Base-by-base conservation (phyloP, 164 flowering plant genomes). In the Liquidambar formosana region DNA sequence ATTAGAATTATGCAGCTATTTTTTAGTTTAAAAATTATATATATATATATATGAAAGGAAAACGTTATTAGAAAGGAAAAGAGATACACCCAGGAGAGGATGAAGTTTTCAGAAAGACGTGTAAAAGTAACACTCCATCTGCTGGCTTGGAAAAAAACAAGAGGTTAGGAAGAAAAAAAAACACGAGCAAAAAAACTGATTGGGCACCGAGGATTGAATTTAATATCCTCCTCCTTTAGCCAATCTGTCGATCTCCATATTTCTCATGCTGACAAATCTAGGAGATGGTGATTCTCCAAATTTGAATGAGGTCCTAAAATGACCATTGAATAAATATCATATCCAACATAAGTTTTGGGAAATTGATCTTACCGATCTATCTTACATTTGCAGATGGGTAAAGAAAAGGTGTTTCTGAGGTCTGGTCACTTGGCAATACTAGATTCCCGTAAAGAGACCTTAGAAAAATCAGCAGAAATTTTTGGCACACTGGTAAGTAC, bases 371-470 rank as follows among this genome's bases (percentile, higher is more conserved):
- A 33, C 41, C 6, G 6, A 33, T 33, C 41, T 6, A 33, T 52
- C 76, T 68, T 66, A 25, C 25, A 60, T 27, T 56, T 86, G 86
- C 83, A 95, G 99, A 86, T 95, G 73, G 99, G 99, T 65, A 95
- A 95, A 66, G 93, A 96, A 57, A 95, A 95, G 79, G 91, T 95
- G 44, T 95, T 95, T 72, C 93, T 95, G 66, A 83, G 99, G 78
- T 97, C 98, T 70, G 99, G 99, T 57, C 99, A 95, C 79, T 89
- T 95, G 99, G 98, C 99, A 19, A 94, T 90, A 44, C 79, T 95
- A 41, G 99, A 95, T 85, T 85, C 88, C n/a, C 88, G 85, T 3
- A 84, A 98, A 73, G 99, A 90, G 78, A 90, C 91, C 57, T 76
- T 95, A 54, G 97, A 94, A 68, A 87, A 89, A 79, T 91, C 99